These are phyloP conservation scores for Hymenoscyphus fructigenus DNA, from an alignment of 2,329 filamentous ascomycete genomes.

Conservation along the genomic window DNA sequence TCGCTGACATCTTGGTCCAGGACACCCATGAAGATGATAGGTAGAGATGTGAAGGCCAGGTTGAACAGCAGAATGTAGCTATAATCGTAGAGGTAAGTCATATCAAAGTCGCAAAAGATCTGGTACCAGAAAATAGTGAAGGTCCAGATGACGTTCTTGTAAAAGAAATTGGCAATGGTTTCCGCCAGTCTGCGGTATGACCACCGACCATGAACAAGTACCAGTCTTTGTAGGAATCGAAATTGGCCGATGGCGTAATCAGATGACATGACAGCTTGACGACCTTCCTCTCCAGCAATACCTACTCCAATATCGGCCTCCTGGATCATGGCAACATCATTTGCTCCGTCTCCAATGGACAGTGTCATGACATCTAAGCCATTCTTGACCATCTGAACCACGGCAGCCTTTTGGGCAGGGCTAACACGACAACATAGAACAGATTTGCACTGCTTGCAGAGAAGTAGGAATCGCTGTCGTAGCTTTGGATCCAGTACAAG, in stretches of 20 bases:
- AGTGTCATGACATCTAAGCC: slow-evolving; percentile 95
- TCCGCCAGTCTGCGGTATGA: slow-evolving; percentile 94
- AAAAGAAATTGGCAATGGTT: slow-evolving; percentile 98
- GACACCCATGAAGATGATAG: slow-evolving; percentile 93
- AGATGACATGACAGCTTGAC: slow-evolving; percentile 93
- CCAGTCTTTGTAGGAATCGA: slow-evolving; percentile 77
- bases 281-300: slow-evolving; percentile 88
- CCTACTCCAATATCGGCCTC: slow-evolving; percentile 96
- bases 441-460: slow-evolving; percentile 96
- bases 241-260: slow-evolving; percentile 96
- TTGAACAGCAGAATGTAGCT: slow-evolving; percentile 98
- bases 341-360: slow-evolving; percentile 89
- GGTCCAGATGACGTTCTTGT: slow-evolving; percentile 99
- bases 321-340: slow-evolving; percentile 97
- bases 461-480: slow-evolving; percentile 87
- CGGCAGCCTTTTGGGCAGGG: slow-evolving; percentile 94
- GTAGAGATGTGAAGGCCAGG: slow-evolving; percentile 91
- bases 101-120: slow-evolving; percentile 93
- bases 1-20: slow-evolving; percentile 97
- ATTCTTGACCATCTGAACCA: slow-evolving; percentile 92
- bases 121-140: slow-evolving; percentile 97
- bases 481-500: slow-evolving; percentile 79
- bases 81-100: slow-evolving; percentile 96
- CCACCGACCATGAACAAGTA: slow-evolving; percentile 91
- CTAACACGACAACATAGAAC: slow-evolving; percentile 97